These are phyloP conservation scores for Toxicodendron radicans DNA, from an alignment of 345 rosid genomes.

Conservation along the genomic window DNA sequence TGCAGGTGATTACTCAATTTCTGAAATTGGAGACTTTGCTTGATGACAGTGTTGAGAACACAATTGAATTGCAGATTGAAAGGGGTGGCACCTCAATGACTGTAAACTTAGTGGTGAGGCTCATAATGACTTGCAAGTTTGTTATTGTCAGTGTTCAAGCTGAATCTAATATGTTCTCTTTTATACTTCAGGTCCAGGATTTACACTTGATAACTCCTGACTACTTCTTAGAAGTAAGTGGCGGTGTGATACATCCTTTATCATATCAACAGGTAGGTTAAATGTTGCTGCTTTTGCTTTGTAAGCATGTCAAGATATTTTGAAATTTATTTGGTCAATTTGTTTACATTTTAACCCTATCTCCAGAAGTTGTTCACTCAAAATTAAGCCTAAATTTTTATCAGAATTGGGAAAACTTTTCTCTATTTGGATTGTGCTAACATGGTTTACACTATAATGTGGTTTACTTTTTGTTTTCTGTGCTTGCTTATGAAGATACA, in stretches of 20 bases:
- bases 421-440: neutral
- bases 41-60: constrained; percentile 72
- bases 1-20: constrained; percentile 87
- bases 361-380: neutral
- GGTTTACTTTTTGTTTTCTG: neutral
- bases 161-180: constrained; percentile 13
- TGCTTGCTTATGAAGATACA: neutral
- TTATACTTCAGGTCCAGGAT: constrained; percentile 78
- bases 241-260: constrained; percentile 87
- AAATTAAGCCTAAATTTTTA: neutral
- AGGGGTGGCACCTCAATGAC: constrained; percentile 77
- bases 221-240: constrained; percentile 89
- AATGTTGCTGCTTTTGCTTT: constrained; percentile 6
- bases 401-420: neutral
- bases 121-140: constrained; percentile 17
- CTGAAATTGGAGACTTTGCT: constrained; percentile 73
- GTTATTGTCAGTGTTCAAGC: constrained; percentile 5
- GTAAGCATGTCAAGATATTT: neutral
- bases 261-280: constrained; percentile 89
- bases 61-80: constrained; percentile 72
- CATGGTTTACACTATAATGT: neutral
- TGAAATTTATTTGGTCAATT: neutral
- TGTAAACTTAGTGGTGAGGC: constrained; percentile 68
- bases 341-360: neutral
- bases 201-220: constrained; percentile 86